Conservation (phyloP, 1,284 basidiomycete genomes). For the Thelephora terrestris region DNA sequence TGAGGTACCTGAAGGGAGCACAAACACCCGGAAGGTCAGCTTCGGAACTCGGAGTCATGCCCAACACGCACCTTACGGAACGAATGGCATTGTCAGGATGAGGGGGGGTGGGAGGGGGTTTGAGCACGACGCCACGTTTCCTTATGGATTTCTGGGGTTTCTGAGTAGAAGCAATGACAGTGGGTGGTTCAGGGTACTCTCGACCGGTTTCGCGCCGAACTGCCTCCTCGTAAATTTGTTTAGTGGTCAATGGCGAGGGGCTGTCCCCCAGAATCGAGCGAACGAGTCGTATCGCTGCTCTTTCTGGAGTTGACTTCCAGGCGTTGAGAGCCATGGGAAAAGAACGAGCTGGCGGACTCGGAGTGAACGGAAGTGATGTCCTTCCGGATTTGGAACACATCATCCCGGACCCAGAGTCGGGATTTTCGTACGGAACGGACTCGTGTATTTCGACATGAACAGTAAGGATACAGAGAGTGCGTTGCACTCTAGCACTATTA, state of each 20-base stretch:
- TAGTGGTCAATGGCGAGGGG: slow-evolving; percentile 12
- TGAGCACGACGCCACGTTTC: too few relatives aligned
- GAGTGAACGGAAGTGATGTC: not conserved
- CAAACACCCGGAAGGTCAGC: not conserved
- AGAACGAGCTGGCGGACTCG: not conserved
- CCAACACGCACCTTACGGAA: slow-evolving; percentile 35
- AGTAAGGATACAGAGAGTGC: too few relatives aligned
- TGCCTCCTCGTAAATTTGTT: slow-evolving; percentile 33
- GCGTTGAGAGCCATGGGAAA: slow-evolving; percentile 1
- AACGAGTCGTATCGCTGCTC: slow-evolving; percentile 8
- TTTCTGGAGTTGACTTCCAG: slow-evolving; percentile 4
- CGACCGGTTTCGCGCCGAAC: slow-evolving; percentile 17
- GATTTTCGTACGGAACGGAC: too few relatives aligned
- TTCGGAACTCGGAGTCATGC: not conserved
- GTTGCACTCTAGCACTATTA: too few relatives aligned
- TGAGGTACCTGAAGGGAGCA: slow-evolving; percentile 39
- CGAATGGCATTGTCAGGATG: slow-evolving; percentile 36
- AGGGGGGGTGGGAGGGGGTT: slow-evolving; percentile 19
- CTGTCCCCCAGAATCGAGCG: slow-evolving; percentile 12
- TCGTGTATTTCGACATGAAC: too few relatives aligned
- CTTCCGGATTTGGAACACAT: too few relatives aligned
- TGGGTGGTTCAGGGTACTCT: slow-evolving; percentile 10
- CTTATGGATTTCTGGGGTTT: not conserved
- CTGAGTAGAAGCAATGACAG: slow-evolving; percentile 5
- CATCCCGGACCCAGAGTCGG: too few relatives aligned